phyloP scores from a whole-genome alignment of 169 alveolate species.

The Eimeria maxima region DNA sequence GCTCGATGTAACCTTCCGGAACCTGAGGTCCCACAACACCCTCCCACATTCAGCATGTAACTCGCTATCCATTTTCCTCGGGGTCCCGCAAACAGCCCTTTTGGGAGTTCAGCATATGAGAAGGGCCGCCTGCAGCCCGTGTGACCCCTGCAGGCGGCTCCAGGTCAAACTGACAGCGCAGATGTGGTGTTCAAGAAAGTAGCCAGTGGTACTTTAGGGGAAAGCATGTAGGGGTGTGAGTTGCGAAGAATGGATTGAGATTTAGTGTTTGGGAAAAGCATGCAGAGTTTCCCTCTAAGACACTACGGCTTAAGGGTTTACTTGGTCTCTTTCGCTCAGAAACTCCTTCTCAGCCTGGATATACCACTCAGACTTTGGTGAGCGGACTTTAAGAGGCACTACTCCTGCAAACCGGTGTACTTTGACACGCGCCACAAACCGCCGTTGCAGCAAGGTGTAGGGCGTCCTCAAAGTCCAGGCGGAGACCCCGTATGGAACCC shows the following conservation, averaged over 20 bases:
- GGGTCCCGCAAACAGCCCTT: neutral
- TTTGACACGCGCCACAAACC: slow-evolving; percentile 90
- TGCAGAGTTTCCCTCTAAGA: neutral
- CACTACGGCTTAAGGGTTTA: neutral
- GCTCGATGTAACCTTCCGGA: slow-evolving; percentile 78
- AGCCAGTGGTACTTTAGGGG: neutral
- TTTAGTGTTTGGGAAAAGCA: neutral
- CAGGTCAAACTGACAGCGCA: neutral
- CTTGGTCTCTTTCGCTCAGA: slow-evolving; percentile 89
- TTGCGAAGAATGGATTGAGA: neutral
- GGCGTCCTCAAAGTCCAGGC: neutral
- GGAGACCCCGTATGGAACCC: neutral
- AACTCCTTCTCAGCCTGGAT: slow-evolving; percentile 92
- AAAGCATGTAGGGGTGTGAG: neutral
- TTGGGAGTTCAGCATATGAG: neutral
- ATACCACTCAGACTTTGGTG: slow-evolving; percentile 94
- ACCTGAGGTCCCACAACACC: slow-evolving; percentile 25
- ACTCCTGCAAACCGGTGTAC: slow-evolving; percentile 91
- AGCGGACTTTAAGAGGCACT: slow-evolving; percentile 90
- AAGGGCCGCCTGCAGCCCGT: neutral
- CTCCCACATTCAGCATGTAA: neutral
- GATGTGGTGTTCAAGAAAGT: neutral
- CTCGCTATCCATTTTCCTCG: neutral
- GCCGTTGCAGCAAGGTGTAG: slow-evolving; percentile 13
- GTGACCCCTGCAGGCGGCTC: too few species aligned